Evolutionary conservation across 176 grass and related monocot species (phyloP), one percentile per base, ranked within the genome.

Genomic region (Aechmea fasciata): DNA sequence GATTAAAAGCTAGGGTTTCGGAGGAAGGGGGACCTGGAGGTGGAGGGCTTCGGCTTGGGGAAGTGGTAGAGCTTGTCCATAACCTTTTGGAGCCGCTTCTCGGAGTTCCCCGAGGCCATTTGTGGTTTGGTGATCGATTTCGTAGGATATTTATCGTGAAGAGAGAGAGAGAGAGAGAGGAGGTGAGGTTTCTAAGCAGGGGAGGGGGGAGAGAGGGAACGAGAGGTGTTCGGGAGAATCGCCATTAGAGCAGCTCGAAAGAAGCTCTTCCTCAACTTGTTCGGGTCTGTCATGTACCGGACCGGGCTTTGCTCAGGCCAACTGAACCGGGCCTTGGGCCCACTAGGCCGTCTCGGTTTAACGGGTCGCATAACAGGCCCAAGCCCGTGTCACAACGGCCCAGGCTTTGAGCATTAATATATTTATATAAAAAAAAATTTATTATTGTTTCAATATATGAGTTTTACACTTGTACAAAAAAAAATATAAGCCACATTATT

Each of bases 41-140:
- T n/a, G 2, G 65, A 25, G 26, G 81, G 78, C 13, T 75, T 49
- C 51, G 78, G 76, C 52, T 84, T 99, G 29, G 94, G 89, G 68
- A 85, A 78, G 57, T 90, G 84, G 82, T 88, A 99, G 69, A 99
- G 84, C 77, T 93, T 99, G 71, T 93, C 89, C 94, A 99, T 87
- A 7, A 84, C 89, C 84, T 85, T 93, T 75, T 88, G 86, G 13
- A 99, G 77, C 68, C 89, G 89, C 86, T 84, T 77, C 82, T 92
- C 89, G 24, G 94, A 74, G 29, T 99, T 84, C 55, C 55, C 55
- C 15, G 33, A 41, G 5, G 55, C 55, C 55, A 61, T 61, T 61
- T n/a, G 7, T 8, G 7, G 33, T 41, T 26, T 26, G 25, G 25
- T 57, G 53, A 57, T 57, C 51, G 51, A 54, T 2, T 4, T 5